A percentile compares a stretch with the other conserved stretches of the same genome.
phyloP scores from a whole-genome alignment of 2,329 filamentous ascomycete species.

The Diaporthe citri region DNA sequence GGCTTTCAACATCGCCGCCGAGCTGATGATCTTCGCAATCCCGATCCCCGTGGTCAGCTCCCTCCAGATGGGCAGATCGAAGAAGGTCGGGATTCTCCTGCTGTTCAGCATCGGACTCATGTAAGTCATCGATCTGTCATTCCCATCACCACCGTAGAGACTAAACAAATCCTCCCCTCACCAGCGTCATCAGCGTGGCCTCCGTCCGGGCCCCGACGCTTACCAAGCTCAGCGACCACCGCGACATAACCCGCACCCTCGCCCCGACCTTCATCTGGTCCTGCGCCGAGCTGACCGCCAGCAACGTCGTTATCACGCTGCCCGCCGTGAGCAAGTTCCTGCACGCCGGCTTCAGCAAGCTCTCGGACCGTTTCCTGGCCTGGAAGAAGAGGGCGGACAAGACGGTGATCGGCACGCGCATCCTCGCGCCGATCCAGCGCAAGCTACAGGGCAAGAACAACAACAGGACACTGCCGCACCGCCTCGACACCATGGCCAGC shows the following conservation, averaged over 20 bases:
- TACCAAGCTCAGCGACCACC: conserved; percentile 2
- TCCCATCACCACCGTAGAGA: too few relatives aligned
- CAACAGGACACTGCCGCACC: conserved; percentile 1
- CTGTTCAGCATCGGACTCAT: conserved; percentile 19
- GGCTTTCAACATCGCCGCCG: conserved; percentile 19
- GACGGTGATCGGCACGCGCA: not conserved
- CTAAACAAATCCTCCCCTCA: not conserved
- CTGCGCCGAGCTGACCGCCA: conserved; percentile 24
- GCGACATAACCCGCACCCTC: conserved; percentile 4
- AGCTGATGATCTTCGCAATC: conserved; percentile 8
- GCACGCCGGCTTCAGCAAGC: conserved; percentile 4
- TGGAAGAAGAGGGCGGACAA: conserved; percentile 1
- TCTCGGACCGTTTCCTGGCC: not conserved
- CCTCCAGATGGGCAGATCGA: conserved; percentile 7
- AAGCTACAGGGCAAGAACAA: not conserved
- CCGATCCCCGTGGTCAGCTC: conserved; percentile 15
- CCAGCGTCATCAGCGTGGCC: conserved; percentile 13
- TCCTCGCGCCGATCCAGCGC: not conserved
- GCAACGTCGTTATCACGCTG: conserved; percentile 17
- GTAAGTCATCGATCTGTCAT: not conserved
- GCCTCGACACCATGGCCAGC: conserved; percentile 13
- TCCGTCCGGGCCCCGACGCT: conserved; percentile 11
- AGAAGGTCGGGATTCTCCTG: conserved; percentile 9
- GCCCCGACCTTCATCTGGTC: conserved; percentile 21
- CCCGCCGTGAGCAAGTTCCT: conserved; percentile 23